Evolutionary conservation across 2,329 filamentous ascomycete species (phyloP).

Genomic region (Furcasterigmium furcatum): DNA sequence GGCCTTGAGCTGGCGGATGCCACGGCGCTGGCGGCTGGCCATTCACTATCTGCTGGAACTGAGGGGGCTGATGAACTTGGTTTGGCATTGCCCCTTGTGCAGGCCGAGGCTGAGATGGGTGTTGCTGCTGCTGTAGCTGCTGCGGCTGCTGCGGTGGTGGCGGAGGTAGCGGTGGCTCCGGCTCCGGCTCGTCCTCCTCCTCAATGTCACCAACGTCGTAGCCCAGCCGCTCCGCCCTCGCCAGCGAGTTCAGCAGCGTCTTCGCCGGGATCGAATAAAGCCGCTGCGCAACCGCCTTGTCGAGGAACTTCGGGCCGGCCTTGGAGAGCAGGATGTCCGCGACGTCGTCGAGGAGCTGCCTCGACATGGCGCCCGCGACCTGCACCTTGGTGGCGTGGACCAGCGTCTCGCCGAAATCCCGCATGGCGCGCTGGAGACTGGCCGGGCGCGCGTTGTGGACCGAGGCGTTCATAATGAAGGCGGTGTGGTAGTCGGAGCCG

Average conservation of each 20-base stretch:
- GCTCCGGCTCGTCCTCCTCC: constrained; percentile 26
- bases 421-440: constrained; percentile 30
- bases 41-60: too few relatives aligned
- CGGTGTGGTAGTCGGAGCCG: constrained; percentile 49
- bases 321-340: constrained; percentile 37
- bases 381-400: constrained; percentile 35
- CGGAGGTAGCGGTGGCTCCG: not conserved
- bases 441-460: constrained; percentile 38
- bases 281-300: constrained; percentile 47
- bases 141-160: constrained; percentile 4
- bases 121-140: not conserved
- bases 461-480: constrained; percentile 49
- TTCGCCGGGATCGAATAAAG: constrained; percentile 51
- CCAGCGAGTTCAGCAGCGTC: constrained; percentile 53
- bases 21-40: not conserved
- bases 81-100: too few relatives aligned
- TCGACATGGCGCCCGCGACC: constrained; percentile 35
- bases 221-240: constrained; percentile 53
- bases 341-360: constrained; percentile 41
- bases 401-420: constrained; percentile 43
- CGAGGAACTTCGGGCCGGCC: constrained; percentile 46
- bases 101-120: too few relatives aligned
- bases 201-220: constrained; percentile 50
- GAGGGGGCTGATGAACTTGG: too few relatives aligned
- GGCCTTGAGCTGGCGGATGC: not conserved